Conservation (phyloP, 257 asterid species). For the Echites panduratus region DNA sequence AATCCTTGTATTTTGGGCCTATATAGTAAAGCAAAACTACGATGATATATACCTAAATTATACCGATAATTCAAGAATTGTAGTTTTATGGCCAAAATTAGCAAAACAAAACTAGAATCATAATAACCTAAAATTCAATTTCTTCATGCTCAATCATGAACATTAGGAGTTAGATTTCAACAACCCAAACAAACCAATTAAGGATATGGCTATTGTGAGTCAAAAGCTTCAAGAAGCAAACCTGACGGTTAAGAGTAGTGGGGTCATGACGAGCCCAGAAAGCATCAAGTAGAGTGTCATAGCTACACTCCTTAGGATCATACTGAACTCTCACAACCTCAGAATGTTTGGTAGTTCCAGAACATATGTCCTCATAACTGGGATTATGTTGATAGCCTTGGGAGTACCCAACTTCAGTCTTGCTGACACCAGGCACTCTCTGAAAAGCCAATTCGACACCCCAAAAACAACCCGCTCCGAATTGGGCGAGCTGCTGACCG, state of each 20-base stretch:
- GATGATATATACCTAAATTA: too few relatives aligned
- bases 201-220: not conserved
- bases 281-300: constrained; percentile 54
- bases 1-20: not conserved
- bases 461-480: constrained; percentile 98
- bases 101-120: too few relatives aligned
- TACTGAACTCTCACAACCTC: constrained; percentile 88
- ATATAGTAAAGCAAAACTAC: not conserved
- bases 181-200: not conserved
- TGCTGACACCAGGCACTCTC: constrained; percentile 78
- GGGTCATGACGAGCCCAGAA: constrained; percentile 98
- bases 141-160: not conserved
- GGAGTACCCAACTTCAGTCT: constrained; percentile 81
- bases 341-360: constrained; percentile 70
- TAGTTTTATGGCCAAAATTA: too few relatives aligned
- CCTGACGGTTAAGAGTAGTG: constrained; percentile 93
- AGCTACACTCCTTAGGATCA: constrained; percentile 82
- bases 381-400: constrained; percentile 74
- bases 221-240: constrained; percentile 10
- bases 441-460: constrained; percentile 89
- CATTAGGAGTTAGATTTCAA: not conserved
- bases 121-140: not conserved
- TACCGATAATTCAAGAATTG: too few relatives aligned
- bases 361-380: constrained; percentile 65
- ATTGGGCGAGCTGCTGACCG: constrained; percentile 77